phyloP scores from a whole-genome alignment of 495 filamentous ascomycete species.

The Daldinia bambusicola region DNA sequence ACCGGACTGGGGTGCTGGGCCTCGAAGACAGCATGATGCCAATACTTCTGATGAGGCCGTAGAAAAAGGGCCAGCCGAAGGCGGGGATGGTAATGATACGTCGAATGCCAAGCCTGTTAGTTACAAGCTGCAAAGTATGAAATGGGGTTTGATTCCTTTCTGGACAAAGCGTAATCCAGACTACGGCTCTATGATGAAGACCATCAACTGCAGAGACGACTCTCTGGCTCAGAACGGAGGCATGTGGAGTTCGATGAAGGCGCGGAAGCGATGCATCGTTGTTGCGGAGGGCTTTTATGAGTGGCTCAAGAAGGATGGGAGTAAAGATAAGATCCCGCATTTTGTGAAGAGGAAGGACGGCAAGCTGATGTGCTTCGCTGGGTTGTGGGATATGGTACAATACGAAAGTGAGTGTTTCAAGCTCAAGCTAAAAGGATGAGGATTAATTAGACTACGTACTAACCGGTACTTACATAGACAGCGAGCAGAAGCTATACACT shows the following conservation, averaged over 20 bases:
- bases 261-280: constrained; percentile 85
- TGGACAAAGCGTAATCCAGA: constrained; percentile 87
- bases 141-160: constrained; percentile 79
- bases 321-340: constrained; percentile 84
- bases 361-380: constrained; percentile 86
- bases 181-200: constrained; percentile 79
- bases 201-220: constrained; percentile 96
- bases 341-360: constrained; percentile 84
- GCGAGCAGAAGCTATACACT: constrained; percentile 76
- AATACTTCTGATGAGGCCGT: constrained; percentile 12
- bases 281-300: constrained; percentile 95
- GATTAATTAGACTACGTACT: constrained; percentile 3
- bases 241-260: constrained; percentile 94
- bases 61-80: constrained; percentile 33
- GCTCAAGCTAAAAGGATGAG: neutral
- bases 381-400: constrained; percentile 87
- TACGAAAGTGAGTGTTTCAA: constrained; percentile 69
- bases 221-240: constrained; percentile 78
- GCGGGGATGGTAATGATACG: constrained; percentile 7
- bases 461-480: constrained; percentile 49
- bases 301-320: constrained; percentile 85
- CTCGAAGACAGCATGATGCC: constrained; percentile 33
- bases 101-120: constrained; percentile 46
- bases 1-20: constrained; percentile 63
- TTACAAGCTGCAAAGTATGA: constrained; percentile 84